Evolutionary conservation across 2,329 filamentous ascomycete species (phyloP), one percentile per base, ranked within the genome.

Genomic region (Aureobasidium sp.): DNA sequence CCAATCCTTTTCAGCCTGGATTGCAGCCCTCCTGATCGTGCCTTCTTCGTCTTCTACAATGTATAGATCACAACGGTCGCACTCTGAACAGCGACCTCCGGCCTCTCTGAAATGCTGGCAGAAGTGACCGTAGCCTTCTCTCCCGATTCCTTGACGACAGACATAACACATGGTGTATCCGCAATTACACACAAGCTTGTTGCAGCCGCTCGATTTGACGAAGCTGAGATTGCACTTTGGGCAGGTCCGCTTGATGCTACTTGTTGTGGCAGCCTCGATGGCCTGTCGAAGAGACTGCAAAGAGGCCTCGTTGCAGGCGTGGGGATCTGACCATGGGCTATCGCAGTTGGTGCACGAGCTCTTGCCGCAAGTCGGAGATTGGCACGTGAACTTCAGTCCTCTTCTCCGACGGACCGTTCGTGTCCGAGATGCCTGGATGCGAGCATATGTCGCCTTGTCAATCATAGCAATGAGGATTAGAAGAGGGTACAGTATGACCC

Each of bases 101-200:
- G 88, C 90, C 10, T 90, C 87, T 9, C 94, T 83, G 73, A 97
- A 97, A 75, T 97, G 94, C 72, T 96, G 89, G 73, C 94, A 99
- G 71, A 97, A 99, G 74, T 99, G 94, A 41, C 86, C 82, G 74
- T 99, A 97, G 0, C 93, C 92, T 72, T 92, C 87, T 3, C 77
- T 76, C 54, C 83, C 78, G n/a, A 82, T 75, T n/a, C 77, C 75
- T 45, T 75, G 71, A 44, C 94, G 89, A 74, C 94, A 99, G 50
- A 97, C 85, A 71, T 99, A 99, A 73, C 94, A 99, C 93, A 97
- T 97, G 68, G 89, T 88, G 76, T 97, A 97, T 10, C 94, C 94
- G 75, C 94, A 99, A n/a, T 91, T 86, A 72, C 94, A 97, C 6
- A 91, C 93, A 44, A 99, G 82, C 77, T 97, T 97, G 79, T 99